These are phyloP conservation scores for Phoma herbarum DNA, from an alignment of 2,329 filamentous ascomycete species.

Conservation along the genomic window DNA sequence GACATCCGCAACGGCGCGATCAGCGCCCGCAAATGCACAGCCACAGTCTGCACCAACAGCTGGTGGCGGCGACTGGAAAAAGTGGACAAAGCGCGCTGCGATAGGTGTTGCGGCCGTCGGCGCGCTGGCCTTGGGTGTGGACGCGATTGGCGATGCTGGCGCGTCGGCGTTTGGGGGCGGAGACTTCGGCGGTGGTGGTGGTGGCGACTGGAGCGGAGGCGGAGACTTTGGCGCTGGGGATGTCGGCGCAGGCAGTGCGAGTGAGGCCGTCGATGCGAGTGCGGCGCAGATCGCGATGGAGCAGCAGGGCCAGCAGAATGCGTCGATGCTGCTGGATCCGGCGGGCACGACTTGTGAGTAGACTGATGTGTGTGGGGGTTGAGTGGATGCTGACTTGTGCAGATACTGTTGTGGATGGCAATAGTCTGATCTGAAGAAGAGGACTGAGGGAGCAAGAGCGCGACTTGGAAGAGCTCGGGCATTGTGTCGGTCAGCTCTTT, in stretches of 20 bases:
- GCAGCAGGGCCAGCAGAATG: slow-evolving; percentile 16
- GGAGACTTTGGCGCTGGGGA: neutral
- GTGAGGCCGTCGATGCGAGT: slow-evolving; percentile 10
- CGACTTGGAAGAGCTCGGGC: no score
- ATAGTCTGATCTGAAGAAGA: neutral
- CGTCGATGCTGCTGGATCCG: slow-evolving; percentile 16
- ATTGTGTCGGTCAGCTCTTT: no score
- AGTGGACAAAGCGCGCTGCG: slow-evolving; percentile 20
- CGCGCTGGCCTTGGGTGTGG: slow-evolving; percentile 18
- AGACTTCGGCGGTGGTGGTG: neutral
- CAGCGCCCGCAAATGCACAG: neutral
- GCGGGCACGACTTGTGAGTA: slow-evolving; percentile 21
- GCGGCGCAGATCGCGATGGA: slow-evolving; percentile 6
- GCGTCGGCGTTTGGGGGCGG: neutral
- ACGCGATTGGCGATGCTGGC: slow-evolving; percentile 10
- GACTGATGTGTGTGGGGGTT: neutral
- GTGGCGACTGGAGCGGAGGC: neutral
- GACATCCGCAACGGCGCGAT: neutral
- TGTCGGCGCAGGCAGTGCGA: neutral
- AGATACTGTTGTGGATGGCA: slow-evolving; percentile 1
- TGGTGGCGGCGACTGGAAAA: slow-evolving; percentile 16
- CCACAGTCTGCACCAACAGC: neutral
- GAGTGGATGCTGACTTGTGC: neutral
- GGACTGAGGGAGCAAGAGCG: neutral
- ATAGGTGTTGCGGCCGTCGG: slow-evolving; percentile 21